Base-by-base conservation (phyloP, 2,329 filamentous ascomycete genomes). In the Diaporthe citriasiana region DNA sequence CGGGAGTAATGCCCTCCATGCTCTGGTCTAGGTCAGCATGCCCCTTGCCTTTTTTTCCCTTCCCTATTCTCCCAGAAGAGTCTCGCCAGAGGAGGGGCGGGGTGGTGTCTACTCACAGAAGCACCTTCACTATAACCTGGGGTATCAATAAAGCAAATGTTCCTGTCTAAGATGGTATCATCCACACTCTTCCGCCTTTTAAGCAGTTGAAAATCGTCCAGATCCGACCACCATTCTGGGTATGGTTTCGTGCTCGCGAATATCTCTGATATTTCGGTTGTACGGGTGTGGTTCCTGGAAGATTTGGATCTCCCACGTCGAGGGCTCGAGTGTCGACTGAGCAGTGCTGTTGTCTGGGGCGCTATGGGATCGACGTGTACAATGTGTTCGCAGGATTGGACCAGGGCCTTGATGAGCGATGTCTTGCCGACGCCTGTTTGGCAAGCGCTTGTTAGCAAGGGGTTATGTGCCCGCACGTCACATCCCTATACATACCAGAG, bases 71-170 rank as follows among this genome's bases (percentile, higher is more conserved):
- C 47, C 47, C 4, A 25, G 25, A 13, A 6, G 9, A 50, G n/a
- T 10, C 47, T 50, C 47, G 47, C 22, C 47, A 1, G 47, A n/a
- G n/a, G 10, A 51, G 47, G n/a, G 47, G 25, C 9, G 33, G 42
- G 15, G 55, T n/a, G 35, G 19, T 59, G 30, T 57, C 53, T 1
- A 82, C 89, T 75, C 82, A 91, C 88, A 50, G 88, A 89, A 59
- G 85, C 86, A 59, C 86, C 87, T 76, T 81, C 84, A 53, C 87
- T 84, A 81, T 90, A 91, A 17, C 92, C 92, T 15, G 93, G 91
- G 2, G 94, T 96, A 83, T 98, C 96, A 73, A 98, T 92, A 80
- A 99, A 98, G 82, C 95, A 98, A 7, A 99, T 84, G 80, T 99
- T 99, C 40, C 96, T 90, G 80, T 98, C 96, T 59, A 98, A 85